Base-by-base conservation (phyloP, 768 basidiomycete species). In the Mycena sanguinolenta region DNA sequence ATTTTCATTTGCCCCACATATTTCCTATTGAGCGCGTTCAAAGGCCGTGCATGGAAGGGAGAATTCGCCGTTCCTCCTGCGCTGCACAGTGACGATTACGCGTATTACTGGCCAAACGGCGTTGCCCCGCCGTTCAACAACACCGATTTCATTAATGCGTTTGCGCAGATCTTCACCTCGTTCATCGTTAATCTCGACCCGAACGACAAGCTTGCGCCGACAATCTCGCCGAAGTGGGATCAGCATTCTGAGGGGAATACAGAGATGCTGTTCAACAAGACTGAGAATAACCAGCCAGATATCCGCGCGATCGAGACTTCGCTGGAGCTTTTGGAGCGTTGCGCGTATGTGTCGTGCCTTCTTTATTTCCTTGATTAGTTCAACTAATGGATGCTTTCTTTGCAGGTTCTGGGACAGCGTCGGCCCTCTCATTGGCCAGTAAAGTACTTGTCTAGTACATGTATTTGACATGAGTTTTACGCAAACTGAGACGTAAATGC, bases 1-100 rank as follows among this genome's bases (percentile, higher is more conserved):
- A 80, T 81, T 25, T 77, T 83, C 62, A 71, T 79, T 27, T 83
- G 83, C 60, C 82, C 82, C 6, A 75, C 81, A 1, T 79, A 81
- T 58, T 77, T 71, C 42, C 28, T 83, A 46, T 71, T 82, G 8
- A 28, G 66, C 6, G 66, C 82, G 5, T 83, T 82, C 64, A 21
- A 50, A 6, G 75, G 76, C 27, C 69, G 68, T 25, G 71, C 79
- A 0, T 83, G 73, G 68, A 83, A 82, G 77, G 77, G 65, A 23
- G 76, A 80, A 42, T 82, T 79, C 42, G 74, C 78, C 25, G 46
- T 78, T 49, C 76, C 77, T 9, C 79, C 78, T 6, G 74, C 71
- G 5, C 30, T 52, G 16, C 81, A 82, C 46, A 74, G 68, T 32
- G 12, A 71, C 12, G 80, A 81, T 57, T 3, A 67, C 17, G 3